These are phyloP conservation scores for Calocera viscosa DNA, from an alignment of 768 basidiomycete genomes.

Conservation along the genomic window DNA sequence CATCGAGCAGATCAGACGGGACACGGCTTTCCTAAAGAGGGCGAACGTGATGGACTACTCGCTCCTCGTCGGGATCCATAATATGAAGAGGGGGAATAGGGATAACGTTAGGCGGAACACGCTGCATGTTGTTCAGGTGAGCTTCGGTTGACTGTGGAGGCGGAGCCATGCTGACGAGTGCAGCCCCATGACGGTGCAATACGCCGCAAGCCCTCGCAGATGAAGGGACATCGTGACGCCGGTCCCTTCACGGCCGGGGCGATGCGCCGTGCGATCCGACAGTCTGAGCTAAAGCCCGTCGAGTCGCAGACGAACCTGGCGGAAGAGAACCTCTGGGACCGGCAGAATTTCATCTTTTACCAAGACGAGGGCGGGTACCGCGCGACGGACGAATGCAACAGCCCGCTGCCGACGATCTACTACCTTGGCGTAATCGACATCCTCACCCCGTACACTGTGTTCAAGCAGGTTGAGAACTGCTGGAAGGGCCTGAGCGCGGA, in stretches of 20 bases:
- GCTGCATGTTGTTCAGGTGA: constrained; percentile 79
- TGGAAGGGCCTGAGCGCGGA: constrained; percentile 88
- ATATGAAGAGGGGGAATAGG: constrained; percentile 75
- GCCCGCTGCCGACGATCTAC: constrained; percentile 62
- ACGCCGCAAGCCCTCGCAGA: constrained; percentile 47
- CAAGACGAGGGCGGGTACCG: constrained; percentile 90
- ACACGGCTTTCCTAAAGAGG: constrained; percentile 69
- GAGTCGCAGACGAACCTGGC: constrained; percentile 41
- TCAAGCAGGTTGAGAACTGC: constrained; percentile 75
- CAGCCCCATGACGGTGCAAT: constrained; percentile 60
- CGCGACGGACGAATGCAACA: constrained; percentile 79
- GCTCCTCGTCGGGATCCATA: constrained; percentile 86
- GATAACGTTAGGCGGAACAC: constrained; percentile 87
- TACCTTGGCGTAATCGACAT: constrained; percentile 97
- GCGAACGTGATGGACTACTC: constrained; percentile 95
- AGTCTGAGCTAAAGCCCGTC: constrained; percentile 64
- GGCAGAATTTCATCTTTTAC: constrained; percentile 77
- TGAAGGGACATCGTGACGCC: constrained; percentile 52
- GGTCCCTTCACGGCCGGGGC: constrained; percentile 41
- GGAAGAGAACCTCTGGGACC: constrained; percentile 51
- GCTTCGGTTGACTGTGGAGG: constrained; percentile 23
- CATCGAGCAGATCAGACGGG: constrained; percentile 79
- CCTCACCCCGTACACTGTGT: constrained; percentile 66
- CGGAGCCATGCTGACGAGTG: constrained; percentile 8
- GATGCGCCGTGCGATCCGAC: constrained; percentile 72